A percentile compares a stretch with the other conserved stretches of the same genome.
phyloP scores from a whole-genome alignment of 805 yeast species.

The Candida bentonensis region DNA sequence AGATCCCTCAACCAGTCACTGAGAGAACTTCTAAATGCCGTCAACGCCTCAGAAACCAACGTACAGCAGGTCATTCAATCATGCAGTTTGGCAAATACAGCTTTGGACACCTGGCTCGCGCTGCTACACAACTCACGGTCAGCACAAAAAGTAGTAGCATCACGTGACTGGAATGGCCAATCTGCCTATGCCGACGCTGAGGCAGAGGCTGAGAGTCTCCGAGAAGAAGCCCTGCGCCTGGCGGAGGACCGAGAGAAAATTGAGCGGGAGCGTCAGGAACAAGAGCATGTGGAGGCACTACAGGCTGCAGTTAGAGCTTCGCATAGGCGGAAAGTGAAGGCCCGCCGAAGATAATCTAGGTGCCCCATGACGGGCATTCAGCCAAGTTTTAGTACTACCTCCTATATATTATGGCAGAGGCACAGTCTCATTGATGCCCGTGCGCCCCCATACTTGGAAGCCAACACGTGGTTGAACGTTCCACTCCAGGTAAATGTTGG shows the following conservation, averaged over 20 bases:
- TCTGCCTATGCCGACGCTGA: neutral
- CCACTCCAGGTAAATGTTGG: slow-evolving; percentile 66
- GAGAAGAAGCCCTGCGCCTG: no score
- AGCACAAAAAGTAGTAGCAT: neutral
- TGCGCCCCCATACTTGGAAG: slow-evolving; percentile 33
- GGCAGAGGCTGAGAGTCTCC: no score
- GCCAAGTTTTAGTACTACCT: neutral
- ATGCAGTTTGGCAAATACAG: neutral
- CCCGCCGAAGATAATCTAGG: no score
- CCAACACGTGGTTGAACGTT: slow-evolving; percentile 90
- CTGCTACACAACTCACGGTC: neutral
- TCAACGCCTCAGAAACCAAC: neutral
- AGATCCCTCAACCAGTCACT: neutral
- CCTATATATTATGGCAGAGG: neutral
- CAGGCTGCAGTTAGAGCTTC: no score
- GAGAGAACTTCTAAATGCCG: neutral
- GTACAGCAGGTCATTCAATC: neutral
- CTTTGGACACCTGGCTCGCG: neutral
- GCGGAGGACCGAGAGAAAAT: no score
- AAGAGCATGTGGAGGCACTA: no score
- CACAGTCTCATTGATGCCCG: slow-evolving; percentile 6
- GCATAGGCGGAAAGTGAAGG: no score
- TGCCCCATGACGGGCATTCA: no score
- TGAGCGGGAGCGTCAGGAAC: no score
- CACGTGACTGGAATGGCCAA: neutral